A percentile compares a stretch with the other conserved stretches of the same genome.
Conservation (phyloP, 1,284 basidiomycete species). For the Fomitopsis pinicola region DNA sequence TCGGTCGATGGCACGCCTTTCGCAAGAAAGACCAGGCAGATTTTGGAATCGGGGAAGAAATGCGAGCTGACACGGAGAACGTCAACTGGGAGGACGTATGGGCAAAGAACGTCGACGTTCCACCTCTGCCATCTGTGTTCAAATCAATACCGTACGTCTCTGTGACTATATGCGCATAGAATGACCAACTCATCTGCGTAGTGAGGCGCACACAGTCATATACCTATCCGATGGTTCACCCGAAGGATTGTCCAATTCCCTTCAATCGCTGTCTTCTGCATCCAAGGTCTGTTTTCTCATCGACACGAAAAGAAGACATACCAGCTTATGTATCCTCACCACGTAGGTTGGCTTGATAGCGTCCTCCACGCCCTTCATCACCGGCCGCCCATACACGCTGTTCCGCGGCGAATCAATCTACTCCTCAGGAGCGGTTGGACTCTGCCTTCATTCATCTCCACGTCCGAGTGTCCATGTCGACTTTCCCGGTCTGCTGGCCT, state of each 20-base stretch:
- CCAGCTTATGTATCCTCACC: not conserved
- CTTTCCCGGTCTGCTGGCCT: slow-evolving; percentile 49
- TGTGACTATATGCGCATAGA: not conserved
- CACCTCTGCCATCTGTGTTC: slow-evolving; percentile 34
- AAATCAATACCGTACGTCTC: slow-evolving; percentile 32
- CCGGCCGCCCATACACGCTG: slow-evolving; percentile 75
- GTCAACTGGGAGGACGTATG: slow-evolving; percentile 53
- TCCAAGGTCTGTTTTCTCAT: slow-evolving; percentile 39
- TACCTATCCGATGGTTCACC: slow-evolving; percentile 61
- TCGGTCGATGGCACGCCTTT: slow-evolving; percentile 64
- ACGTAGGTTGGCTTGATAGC: slow-evolving; percentile 67
- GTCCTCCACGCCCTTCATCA: slow-evolving; percentile 83
- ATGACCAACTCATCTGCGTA: slow-evolving; percentile 10
- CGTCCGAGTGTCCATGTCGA: slow-evolving; percentile 29
- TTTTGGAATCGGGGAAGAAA: slow-evolving; percentile 4
- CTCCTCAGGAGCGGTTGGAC: slow-evolving; percentile 70
- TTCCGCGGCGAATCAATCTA: slow-evolving; percentile 57
- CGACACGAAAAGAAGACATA: not conserved
- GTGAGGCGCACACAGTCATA: slow-evolving; percentile 45
- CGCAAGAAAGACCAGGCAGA: slow-evolving; percentile 23
- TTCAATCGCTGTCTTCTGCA: slow-evolving; percentile 43
- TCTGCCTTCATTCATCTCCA: slow-evolving; percentile 29
- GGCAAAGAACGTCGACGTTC: slow-evolving; percentile 27
- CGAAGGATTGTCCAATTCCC: slow-evolving; percentile 53
- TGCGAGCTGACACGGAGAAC: not conserved